Percentiles rank a stretch among this genome's conserved stretches.
These are phyloP conservation scores for Melastoma candidum DNA, from an alignment of 441 rosid species.

Conservation along the genomic window DNA sequence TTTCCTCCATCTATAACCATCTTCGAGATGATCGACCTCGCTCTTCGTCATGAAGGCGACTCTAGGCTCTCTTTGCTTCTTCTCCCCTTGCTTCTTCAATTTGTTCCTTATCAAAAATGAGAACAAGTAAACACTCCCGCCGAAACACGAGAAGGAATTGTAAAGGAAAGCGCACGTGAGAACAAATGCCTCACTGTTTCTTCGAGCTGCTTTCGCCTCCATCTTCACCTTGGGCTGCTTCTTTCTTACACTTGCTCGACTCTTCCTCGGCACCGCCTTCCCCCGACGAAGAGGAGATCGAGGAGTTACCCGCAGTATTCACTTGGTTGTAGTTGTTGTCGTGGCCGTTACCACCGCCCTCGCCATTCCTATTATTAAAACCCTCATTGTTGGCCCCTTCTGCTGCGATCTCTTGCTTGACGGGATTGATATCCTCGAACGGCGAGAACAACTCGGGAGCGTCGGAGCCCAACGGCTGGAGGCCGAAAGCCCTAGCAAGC, in stretches of 20 bases:
- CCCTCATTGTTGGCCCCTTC: too few relatives aligned
- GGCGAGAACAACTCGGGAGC: constrained; percentile 34
- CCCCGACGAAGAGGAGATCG: constrained; percentile 63
- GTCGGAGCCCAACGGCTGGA: constrained; percentile 1
- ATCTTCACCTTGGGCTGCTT: constrained; percentile 22
- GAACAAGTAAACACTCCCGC: background rate
- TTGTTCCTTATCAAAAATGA: constrained; percentile 21
- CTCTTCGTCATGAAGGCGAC: constrained; percentile 70
- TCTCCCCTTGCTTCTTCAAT: constrained; percentile 40
- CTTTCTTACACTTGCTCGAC: constrained; percentile 26
- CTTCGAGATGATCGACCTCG: constrained; percentile 66
- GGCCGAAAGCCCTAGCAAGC: constrained; percentile 44
- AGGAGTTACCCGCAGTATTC: constrained; percentile 34
- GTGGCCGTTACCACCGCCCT: constrained; percentile 7
- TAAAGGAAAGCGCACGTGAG: background rate
- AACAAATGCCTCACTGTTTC: constrained; percentile 25
- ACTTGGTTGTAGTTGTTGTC: constrained; percentile 19
- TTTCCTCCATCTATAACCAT: constrained; percentile 71
- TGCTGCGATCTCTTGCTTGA: constrained; percentile 19
- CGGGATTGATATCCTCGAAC: constrained; percentile 20
- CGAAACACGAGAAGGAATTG: background rate
- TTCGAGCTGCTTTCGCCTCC: constrained; percentile 36
- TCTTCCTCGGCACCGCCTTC: constrained; percentile 65
- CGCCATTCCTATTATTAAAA: too few relatives aligned
- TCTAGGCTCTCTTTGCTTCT: constrained; percentile 38